These are phyloP conservation scores for Biscogniauxia sp. DNA, from an alignment of 2,329 filamentous ascomycete genomes.

Conservation along the genomic window DNA sequence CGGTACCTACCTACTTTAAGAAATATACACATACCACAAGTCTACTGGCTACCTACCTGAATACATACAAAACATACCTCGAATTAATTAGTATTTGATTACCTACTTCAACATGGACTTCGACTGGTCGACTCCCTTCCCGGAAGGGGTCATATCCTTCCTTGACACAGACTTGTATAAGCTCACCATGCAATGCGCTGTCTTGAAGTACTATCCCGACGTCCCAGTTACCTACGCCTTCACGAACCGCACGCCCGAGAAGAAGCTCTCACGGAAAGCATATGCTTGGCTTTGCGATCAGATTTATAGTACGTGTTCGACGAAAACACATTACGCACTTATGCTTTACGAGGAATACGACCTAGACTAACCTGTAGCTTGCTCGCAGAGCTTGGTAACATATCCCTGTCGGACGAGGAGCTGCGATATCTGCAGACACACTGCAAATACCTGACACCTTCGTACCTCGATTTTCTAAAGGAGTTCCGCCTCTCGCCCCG, in stretches of 20 bases:
- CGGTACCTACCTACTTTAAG: no score
- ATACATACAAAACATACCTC: no score
- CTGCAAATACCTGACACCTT: slow-evolving; percentile 75
- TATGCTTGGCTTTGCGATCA: slow-evolving; percentile 84
- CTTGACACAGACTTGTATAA: slow-evolving; percentile 89
- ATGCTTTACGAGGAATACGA: no score
- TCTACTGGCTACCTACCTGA: no score
- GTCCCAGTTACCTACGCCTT: slow-evolving; percentile 85
- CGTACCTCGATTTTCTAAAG: slow-evolving; percentile 79
- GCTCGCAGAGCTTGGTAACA: slow-evolving; percentile 72
- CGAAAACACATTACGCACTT: no score
- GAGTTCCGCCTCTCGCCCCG: slow-evolving; percentile 78
- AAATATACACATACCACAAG: no score
- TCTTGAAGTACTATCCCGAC: slow-evolving; percentile 87
- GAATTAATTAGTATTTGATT: no score
- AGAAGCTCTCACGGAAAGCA: slow-evolving; percentile 80
- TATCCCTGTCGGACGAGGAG: slow-evolving; percentile 77
- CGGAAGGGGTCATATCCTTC: slow-evolving; percentile 78
- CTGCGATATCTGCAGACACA: slow-evolving; percentile 72
- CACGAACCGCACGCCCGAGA: slow-evolving; percentile 91
- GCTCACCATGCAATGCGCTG: slow-evolving; percentile 97
- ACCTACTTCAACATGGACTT: slow-evolving; percentile 53
- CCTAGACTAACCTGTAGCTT: slow-evolving; percentile 7
- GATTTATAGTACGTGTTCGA: slow-evolving; percentile 62
- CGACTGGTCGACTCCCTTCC: slow-evolving; percentile 63